These are phyloP conservation scores for Trypanosoma mega DNA, from an alignment of 208 protist species.

Conservation along the genomic window DNA sequence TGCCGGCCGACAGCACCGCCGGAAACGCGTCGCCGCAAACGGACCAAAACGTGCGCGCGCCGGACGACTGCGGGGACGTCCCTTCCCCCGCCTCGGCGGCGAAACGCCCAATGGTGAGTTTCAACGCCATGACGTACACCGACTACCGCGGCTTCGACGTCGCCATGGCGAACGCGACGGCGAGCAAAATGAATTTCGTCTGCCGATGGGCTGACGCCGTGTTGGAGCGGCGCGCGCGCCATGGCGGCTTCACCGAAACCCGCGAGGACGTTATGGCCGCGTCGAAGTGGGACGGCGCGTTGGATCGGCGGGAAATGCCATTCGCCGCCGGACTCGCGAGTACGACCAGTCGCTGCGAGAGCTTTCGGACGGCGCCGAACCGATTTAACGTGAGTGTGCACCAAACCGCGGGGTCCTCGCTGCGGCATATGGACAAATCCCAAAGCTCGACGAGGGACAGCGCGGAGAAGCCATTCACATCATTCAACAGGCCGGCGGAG, in stretches of 20 bases:
- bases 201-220: slow-evolving; percentile 67
- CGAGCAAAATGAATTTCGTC: slow-evolving; percentile 51
- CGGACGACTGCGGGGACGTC: background rate
- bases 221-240: slow-evolving; percentile 34
- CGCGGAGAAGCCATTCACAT: too few relatives aligned
- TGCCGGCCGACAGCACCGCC: too few relatives aligned
- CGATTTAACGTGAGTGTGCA: slow-evolving; percentile 5
- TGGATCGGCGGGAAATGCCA: background rate
- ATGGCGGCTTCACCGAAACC: slow-evolving; percentile 30
- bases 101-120: background rate
- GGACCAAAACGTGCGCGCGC: too few relatives aligned
- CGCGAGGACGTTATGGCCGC: slow-evolving; percentile 45
- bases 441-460: background rate
- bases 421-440: background rate
- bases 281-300: slow-evolving; percentile 14
- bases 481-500: too few relatives aligned
- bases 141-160: slow-evolving; percentile 62
- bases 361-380: background rate
- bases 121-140: background rate
- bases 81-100: background rate
- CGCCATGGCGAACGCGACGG: slow-evolving; percentile 44
- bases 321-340: background rate
- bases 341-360: background rate
- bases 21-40: too few relatives aligned
- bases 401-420: background rate